Conservation (phyloP, 2,329 filamentous ascomycete genomes). For the Cyphellophora attinorum region DNA sequence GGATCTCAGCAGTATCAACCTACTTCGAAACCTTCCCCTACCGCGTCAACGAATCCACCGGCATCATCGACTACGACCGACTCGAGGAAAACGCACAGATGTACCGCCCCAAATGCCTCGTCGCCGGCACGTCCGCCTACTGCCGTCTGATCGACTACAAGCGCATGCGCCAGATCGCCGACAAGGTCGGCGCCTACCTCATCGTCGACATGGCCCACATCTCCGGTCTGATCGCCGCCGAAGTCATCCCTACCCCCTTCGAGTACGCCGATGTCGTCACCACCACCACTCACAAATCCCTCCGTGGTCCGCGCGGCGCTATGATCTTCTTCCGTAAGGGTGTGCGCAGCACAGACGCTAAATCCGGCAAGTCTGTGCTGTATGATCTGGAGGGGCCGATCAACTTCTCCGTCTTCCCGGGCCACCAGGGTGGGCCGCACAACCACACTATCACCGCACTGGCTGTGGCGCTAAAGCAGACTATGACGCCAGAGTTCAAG, state of each 20-base stretch:
- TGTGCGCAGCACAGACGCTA: slow-evolving; percentile 77
- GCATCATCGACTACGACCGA: slow-evolving; percentile 92
- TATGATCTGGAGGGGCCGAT: slow-evolving; percentile 95
- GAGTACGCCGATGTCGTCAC: slow-evolving; percentile 90
- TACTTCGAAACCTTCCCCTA: slow-evolving; percentile 99
- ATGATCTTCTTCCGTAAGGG: slow-evolving; percentile 99
- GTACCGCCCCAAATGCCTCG: slow-evolving; percentile 91
- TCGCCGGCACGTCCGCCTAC: slow-evolving; percentile 96
- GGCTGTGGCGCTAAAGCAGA: slow-evolving; percentile 90
- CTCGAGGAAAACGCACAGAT: slow-evolving; percentile 83
- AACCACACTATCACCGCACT: slow-evolving; percentile 99
- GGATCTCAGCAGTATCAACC: slow-evolving; percentile 89
- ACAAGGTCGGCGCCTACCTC: slow-evolving; percentile 87
- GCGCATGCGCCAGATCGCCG: slow-evolving; percentile 91
- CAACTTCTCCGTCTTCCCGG: slow-evolving; percentile 98
- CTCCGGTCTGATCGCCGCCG: slow-evolving; percentile 85
- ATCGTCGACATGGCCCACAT: slow-evolving; percentile 99
- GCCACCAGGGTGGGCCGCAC: slow-evolving; percentile 96
- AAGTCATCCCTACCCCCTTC: slow-evolving; percentile 90
- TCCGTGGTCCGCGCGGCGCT: slow-evolving; percentile 90
- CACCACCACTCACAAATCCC: slow-evolving; percentile 97
- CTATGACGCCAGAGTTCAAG: slow-evolving; percentile 81
- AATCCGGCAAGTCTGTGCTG: slow-evolving; percentile 78
- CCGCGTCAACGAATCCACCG: slow-evolving; percentile 65
- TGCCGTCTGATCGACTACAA: slow-evolving; percentile 95